phyloP scores from a whole-genome alignment of 1,284 basidiomycete genomes.

The Leccinum subspadiceum region DNA sequence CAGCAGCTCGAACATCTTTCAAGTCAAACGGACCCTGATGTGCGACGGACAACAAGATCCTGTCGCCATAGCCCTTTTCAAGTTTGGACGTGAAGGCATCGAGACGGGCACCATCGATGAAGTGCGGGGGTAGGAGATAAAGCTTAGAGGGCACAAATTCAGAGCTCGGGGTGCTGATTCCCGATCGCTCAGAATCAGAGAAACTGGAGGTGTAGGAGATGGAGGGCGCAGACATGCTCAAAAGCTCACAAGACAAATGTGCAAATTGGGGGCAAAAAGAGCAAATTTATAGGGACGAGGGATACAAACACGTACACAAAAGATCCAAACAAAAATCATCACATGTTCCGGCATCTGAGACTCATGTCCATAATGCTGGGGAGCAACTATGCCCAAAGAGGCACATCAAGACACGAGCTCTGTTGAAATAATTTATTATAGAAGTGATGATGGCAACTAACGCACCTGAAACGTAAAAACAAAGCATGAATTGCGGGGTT shows the following conservation, averaged over 20 bases:
- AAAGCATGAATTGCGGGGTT: neutral
- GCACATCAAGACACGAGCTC: neutral
- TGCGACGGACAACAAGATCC: constrained; percentile 22
- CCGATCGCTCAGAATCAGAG: constrained; percentile 22
- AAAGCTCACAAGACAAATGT: constrained; percentile 3
- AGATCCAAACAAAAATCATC: constrained; percentile 3
- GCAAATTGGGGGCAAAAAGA: constrained; percentile 6
- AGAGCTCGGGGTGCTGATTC: constrained; percentile 27
- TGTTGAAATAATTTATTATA: neutral
- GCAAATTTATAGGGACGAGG: constrained; percentile 21
- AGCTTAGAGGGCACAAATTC: constrained; percentile 22
- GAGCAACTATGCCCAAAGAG: neutral
- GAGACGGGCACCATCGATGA: constrained; percentile 17
- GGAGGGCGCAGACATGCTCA: constrained; percentile 20
- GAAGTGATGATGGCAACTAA: neutral
- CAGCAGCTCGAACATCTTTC: constrained; percentile 5
- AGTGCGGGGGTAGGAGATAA: constrained; percentile 24
- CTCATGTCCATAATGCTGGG: neutral
- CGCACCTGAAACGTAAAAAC: constrained; percentile 11
- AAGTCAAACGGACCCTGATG: constrained; percentile 16
- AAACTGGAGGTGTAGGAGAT: constrained; percentile 12
- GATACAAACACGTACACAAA: constrained; percentile 29
- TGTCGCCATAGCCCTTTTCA: constrained; percentile 32
- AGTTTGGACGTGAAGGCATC: constrained; percentile 21
- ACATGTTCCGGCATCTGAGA: constrained; percentile 3